Percentiles rank a stretch among this genome's conserved stretches.
Conservation (phyloP, 2,329 filamentous ascomycete genomes). For the Ascocoryne sarcoides region DNA sequence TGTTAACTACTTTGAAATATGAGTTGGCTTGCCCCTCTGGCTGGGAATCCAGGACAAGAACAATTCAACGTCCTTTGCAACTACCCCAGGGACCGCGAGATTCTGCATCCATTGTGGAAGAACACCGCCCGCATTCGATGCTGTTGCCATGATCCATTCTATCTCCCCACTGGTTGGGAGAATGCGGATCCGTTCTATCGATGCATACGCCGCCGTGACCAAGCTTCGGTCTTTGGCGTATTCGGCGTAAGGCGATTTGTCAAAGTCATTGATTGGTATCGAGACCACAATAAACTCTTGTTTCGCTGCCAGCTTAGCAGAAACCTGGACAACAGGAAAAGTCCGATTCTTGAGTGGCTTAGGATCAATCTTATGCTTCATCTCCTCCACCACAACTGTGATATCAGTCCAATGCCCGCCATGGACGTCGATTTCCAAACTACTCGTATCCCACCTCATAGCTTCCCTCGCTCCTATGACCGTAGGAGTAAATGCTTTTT, state of each 20-base stretch:
- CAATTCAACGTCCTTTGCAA: conserved; percentile 63
- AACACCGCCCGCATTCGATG: conserved; percentile 59
- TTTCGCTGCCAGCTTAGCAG: conserved; percentile 34
- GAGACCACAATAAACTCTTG: conserved; percentile 49
- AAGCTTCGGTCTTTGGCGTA: conserved; percentile 37
- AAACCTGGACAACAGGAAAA: conserved; percentile 59
- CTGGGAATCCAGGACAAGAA: conserved; percentile 53
- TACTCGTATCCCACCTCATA: conserved; percentile 39
- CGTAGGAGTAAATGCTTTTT: conserved; percentile 49
- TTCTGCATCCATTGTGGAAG: conserved; percentile 61
- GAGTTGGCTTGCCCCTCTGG: too few species aligned
- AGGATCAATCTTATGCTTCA: conserved; percentile 53
- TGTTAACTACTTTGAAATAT: too few species aligned
- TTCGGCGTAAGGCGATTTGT: conserved; percentile 24
- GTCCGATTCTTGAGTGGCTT: conserved; percentile 52
- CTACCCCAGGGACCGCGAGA: conserved; percentile 48
- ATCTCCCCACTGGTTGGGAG: conserved; percentile 34
- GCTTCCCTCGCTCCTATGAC: conserved; percentile 37
- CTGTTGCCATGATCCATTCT: conserved; percentile 73
- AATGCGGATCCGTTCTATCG: conserved; percentile 49
- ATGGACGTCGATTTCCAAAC: conserved; percentile 31
- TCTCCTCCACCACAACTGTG: conserved; percentile 48
- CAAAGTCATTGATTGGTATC: conserved; percentile 41
- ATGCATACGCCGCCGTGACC: conserved; percentile 53
- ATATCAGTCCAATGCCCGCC: conserved; percentile 38